Conservation (phyloP, 768 basidiomycete species). For the Lactarius quietus region DNA sequence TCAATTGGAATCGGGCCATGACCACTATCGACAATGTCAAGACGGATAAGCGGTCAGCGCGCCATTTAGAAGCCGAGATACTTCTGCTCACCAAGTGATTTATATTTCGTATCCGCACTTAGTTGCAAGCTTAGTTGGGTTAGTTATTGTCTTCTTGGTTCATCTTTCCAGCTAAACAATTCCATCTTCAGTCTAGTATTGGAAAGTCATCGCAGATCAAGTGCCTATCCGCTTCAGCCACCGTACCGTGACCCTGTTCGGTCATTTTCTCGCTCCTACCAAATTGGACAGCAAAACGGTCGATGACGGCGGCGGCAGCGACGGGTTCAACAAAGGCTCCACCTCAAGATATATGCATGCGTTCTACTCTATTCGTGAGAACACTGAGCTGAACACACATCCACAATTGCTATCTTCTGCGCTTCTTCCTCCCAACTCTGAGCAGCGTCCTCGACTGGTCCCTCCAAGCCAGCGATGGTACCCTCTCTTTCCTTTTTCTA, state of each 20-base stretch:
- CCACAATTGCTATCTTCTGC: constrained; percentile 76
- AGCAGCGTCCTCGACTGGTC: constrained; percentile 82
- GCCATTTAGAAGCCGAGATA: neutral
- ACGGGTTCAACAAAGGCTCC: neutral
- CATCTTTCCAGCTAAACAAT: neutral
- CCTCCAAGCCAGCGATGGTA: constrained; percentile 62
- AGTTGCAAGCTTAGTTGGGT: neutral
- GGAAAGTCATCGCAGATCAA: too few relatives aligned
- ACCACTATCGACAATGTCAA: neutral
- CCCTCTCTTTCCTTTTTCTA: constrained; percentile 30
- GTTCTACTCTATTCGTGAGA: too few relatives aligned
- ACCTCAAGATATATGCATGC: constrained; percentile 18
- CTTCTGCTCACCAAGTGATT: neutral
- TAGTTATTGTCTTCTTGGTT: neutral
- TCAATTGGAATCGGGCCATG: neutral
- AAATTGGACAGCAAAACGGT: neutral
- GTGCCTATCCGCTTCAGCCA: too few relatives aligned
- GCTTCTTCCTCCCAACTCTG: constrained; percentile 81
- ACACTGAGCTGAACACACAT: neutral
- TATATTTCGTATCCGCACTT: neutral
- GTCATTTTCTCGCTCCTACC: neutral
- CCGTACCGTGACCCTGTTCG: too few relatives aligned
- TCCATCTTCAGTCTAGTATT: too few relatives aligned
- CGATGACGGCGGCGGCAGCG: neutral
- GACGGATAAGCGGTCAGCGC: neutral